Evolutionary conservation across 169 alveolate genomes (phyloP).

Genomic region (Cyclospora cayetanensis): DNA sequence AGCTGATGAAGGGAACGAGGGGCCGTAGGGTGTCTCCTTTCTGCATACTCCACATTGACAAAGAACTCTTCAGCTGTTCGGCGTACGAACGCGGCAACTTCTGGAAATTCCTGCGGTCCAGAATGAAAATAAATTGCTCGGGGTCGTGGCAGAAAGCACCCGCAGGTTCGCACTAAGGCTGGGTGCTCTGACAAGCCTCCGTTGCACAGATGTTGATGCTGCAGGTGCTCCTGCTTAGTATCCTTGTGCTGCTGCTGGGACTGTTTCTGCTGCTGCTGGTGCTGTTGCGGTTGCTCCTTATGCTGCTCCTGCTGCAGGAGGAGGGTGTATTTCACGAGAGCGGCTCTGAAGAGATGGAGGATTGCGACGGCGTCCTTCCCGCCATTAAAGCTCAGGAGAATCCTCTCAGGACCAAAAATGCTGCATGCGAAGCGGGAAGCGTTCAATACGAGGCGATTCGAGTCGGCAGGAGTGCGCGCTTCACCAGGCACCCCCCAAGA

Average conservation of each 20-base stretch:
- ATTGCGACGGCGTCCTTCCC: constrained; percentile 65
- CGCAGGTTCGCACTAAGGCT: background rate
- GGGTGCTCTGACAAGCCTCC: background rate
- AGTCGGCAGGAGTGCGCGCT: background rate
- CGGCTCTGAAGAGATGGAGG: constrained; percentile 58
- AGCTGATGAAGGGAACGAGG: background rate
- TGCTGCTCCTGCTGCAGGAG: background rate
- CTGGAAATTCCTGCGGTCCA: constrained; percentile 28
- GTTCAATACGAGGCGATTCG: background rate
- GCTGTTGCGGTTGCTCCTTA: background rate
- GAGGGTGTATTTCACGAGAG: constrained; percentile 20
- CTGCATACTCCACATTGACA: background rate
- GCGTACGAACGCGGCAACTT: constrained; percentile 20
- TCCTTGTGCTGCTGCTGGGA: background rate
- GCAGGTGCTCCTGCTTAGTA: background rate
- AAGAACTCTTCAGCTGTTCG: constrained; percentile 1
- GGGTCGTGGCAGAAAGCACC: background rate
- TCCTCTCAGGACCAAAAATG: constrained; percentile 13
- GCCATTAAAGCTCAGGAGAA: constrained; percentile 49
- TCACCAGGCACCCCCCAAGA: background rate
- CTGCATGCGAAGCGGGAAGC: constrained; percentile 32
- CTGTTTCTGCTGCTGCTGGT: background rate
- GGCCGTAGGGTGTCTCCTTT: background rate
- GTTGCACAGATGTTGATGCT: background rate
- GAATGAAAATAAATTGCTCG: constrained; percentile 42